Percentiles rank a stretch among this genome's conserved stretches.
Evolutionary conservation across 75 land plant species (phyloP).

Genomic region (Cupressus sempervirens): DNA sequence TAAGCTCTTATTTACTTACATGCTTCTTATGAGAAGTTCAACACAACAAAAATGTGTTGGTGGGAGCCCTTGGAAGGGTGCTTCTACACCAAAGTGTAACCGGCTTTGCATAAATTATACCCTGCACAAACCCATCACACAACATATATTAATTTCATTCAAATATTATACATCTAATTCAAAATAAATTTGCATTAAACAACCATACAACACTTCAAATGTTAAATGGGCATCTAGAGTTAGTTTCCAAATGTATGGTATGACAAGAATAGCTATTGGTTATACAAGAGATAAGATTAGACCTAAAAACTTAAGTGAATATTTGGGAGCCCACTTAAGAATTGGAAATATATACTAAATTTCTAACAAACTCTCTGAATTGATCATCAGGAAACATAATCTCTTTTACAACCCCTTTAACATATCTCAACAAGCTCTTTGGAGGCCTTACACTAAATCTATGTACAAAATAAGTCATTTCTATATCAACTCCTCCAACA

Average conservation of each 20-base stretch:
- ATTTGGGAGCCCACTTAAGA: constrained; percentile 57
- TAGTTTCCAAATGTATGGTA: constrained; percentile 42
- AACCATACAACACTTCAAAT: neutral
- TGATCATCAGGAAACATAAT: constrained; percentile 80
- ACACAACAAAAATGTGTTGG: no score
- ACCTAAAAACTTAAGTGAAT: constrained; percentile 32
- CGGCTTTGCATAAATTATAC: constrained; percentile 47
- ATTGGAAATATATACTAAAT: constrained; percentile 55
- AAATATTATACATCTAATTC: neutral
- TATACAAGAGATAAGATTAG: constrained; percentile 58
- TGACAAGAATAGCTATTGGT: constrained; percentile 74
- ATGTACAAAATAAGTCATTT: neutral
- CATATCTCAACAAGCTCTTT: constrained; percentile 19
- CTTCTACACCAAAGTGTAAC: no score
- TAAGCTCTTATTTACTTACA: no score
- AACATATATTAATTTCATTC: no score
- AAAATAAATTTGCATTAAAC: neutral
- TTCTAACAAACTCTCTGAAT: constrained; percentile 47
- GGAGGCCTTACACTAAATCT: constrained; percentile 38
- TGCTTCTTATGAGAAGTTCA: no score
- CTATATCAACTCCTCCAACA: no score
- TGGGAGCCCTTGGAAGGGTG: no score
- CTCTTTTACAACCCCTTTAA: constrained; percentile 38
- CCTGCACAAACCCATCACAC: constrained; percentile 16
- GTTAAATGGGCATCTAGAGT: neutral